These are phyloP conservation scores for Colletotrichum sp. DNA, from an alignment of 2,329 filamentous ascomycete species.

Conservation along the genomic window DNA sequence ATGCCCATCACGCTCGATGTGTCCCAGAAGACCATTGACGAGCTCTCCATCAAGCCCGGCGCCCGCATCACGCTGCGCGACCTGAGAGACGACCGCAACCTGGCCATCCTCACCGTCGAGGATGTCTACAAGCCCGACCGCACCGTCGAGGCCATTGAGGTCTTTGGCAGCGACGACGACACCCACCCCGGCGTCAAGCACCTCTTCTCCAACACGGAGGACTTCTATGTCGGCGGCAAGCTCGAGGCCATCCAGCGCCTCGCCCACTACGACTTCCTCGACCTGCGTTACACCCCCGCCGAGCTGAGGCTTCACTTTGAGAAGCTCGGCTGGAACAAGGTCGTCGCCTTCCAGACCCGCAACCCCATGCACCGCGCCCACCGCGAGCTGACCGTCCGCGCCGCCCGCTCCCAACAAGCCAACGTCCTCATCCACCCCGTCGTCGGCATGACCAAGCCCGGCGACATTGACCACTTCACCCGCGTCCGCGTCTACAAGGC, in stretches of 20 bases:
- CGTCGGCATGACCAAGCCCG: slow-evolving; percentile 97
- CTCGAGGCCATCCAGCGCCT: slow-evolving; percentile 93
- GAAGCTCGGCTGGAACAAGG: slow-evolving; percentile 97
- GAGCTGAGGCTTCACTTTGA: slow-evolving; percentile 97
- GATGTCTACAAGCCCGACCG: slow-evolving; percentile 97
- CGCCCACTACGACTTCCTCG: slow-evolving; percentile 99
- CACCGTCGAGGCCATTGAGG: slow-evolving; percentile 88
- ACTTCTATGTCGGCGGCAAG: slow-evolving; percentile 96
- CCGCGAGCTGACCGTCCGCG: slow-evolving; percentile 95
- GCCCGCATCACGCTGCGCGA: slow-evolving; percentile 88
- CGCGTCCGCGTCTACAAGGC: slow-evolving; percentile 99
- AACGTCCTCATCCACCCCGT: slow-evolving; percentile 99
- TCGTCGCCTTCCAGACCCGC: slow-evolving; percentile 98
- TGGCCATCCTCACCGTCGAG: slow-evolving; percentile 94
- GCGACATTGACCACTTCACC: slow-evolving; percentile 99
- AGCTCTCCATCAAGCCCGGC: slow-evolving; percentile 78
- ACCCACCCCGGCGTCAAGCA: slow-evolving; percentile 93
- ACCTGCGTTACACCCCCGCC: slow-evolving; percentile 91
- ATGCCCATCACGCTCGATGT: slow-evolving; percentile 97
- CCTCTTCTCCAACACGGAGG: slow-evolving; percentile 79
- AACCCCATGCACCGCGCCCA: slow-evolving; percentile 99
- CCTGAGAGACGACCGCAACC: slow-evolving; percentile 93
- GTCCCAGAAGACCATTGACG: slow-evolving; percentile 75
- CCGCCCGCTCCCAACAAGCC: slow-evolving; percentile 92
- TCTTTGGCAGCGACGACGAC: slow-evolving; percentile 90